Conservation (phyloP, 2,329 filamentous ascomycete genomes). For the Alternaria consortialis region DNA sequence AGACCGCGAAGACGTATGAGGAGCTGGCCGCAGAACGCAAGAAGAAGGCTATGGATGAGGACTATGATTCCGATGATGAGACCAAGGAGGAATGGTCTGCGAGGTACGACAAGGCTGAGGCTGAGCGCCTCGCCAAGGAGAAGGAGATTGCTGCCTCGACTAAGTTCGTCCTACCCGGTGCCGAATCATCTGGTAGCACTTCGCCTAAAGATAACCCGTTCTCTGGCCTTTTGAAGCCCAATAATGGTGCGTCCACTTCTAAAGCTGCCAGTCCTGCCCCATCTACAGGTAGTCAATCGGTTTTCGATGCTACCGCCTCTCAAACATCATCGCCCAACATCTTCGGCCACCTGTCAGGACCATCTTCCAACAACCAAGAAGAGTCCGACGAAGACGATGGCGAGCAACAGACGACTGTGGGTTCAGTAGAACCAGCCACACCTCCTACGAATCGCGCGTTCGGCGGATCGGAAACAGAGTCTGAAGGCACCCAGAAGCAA, state of each 20-base stretch:
- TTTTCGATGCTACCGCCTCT: constrained; percentile 40
- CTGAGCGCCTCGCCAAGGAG: constrained; percentile 39
- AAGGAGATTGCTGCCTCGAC: constrained; percentile 33
- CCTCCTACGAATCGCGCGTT: constrained; percentile 35
- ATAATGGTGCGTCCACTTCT: constrained; percentile 35
- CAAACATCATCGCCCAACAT: constrained; percentile 39
- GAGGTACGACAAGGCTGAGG: constrained; percentile 43
- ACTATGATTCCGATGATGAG: constrained; percentile 51
- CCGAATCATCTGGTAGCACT: constrained; percentile 12
- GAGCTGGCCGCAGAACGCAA: constrained; percentile 47
- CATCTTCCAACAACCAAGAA: constrained; percentile 43
- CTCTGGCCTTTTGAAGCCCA: constrained; percentile 28
- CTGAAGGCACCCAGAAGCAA: constrained; percentile 35
- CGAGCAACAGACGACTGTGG: constrained; percentile 22
- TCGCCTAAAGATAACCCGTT: constrained; percentile 26
- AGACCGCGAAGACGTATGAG: constrained; percentile 43
- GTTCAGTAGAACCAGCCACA: constrained; percentile 28
- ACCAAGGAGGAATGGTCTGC: constrained; percentile 46
- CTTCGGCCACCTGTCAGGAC: constrained; percentile 47
- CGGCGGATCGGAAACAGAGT: constrained; percentile 35
- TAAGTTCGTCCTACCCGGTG: constrained; percentile 29
- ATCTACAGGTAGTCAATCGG: constrained; percentile 43
- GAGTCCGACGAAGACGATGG: constrained; percentile 39
- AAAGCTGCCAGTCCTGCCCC: constrained; percentile 41
- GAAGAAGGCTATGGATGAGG: constrained; percentile 46